Evolutionary conservation across 2,329 filamentous ascomycete species (phyloP).

Genomic region (Aspergillus tubingensis): DNA sequence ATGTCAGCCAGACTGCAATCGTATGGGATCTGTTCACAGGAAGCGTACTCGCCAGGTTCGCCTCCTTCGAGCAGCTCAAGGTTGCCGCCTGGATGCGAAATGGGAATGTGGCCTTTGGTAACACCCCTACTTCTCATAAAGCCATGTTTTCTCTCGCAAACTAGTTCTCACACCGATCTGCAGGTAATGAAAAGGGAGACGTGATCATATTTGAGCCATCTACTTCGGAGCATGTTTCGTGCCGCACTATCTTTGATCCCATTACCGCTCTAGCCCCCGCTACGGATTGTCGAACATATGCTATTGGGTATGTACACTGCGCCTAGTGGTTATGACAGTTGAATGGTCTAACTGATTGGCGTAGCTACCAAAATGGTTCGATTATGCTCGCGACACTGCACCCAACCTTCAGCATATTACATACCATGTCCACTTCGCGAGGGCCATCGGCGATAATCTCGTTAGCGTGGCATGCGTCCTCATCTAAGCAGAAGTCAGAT

Average conservation of each 20-base stretch:
- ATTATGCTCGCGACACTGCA: conserved; percentile 86
- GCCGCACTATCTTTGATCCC: conserved; percentile 89
- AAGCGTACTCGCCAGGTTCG: conserved; percentile 86
- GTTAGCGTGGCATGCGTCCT: conserved; percentile 93
- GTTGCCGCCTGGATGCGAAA: conserved; percentile 95
- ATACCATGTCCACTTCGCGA: conserved; percentile 83
- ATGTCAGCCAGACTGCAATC: conserved; percentile 85
- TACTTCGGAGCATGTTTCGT: conserved; percentile 88
- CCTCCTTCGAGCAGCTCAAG: conserved; percentile 82
- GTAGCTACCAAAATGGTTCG: conserved; percentile 90
- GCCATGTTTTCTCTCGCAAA: too few species aligned
- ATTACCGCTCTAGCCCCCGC: conserved; percentile 91
- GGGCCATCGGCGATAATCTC: conserved; percentile 84
- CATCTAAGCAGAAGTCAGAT: conserved; percentile 92
- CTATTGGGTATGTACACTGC: conserved; percentile 73
- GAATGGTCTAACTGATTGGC: conserved; percentile 5
- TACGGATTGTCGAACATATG: conserved; percentile 88
- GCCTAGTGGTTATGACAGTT: neutral
- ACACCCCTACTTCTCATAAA: conserved; percentile 17
- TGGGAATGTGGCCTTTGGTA: conserved; percentile 95
- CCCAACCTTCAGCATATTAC: conserved; percentile 88
- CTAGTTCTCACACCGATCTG: neutral
- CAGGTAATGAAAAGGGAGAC: conserved; percentile 89
- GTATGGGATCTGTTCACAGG: conserved; percentile 96
- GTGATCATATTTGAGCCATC: conserved; percentile 92